Evolutionary conservation across 2,329 filamentous ascomycete species (phyloP).

Genomic region (Penicillium sp.): DNA sequence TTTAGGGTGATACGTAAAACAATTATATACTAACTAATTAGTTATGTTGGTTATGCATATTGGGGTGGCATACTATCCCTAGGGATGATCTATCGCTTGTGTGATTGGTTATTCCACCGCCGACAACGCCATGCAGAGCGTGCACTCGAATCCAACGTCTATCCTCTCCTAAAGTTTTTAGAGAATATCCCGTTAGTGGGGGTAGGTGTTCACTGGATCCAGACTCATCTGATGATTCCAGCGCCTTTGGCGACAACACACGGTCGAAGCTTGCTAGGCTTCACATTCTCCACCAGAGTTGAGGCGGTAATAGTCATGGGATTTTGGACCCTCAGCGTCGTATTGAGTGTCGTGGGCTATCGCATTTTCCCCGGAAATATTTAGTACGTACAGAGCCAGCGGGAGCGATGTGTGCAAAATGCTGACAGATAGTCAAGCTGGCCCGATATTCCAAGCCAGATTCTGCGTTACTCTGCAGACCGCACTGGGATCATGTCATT

Average conservation of each 20-base stretch:
- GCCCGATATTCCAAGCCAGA: constrained; percentile 35
- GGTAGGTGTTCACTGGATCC: constrained; percentile 30
- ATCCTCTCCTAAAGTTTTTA: constrained; percentile 2
- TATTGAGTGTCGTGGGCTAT: constrained; percentile 48
- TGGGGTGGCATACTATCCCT: constrained; percentile 39
- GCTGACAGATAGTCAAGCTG: constrained; percentile 24
- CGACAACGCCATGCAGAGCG: constrained; percentile 5
- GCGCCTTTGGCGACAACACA: constrained; percentile 42
- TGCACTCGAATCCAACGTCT: background rate
- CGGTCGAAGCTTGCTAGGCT: constrained; percentile 43
- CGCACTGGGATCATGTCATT: constrained; percentile 64
- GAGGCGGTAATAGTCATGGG: constrained; percentile 46
- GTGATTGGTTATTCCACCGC: constrained; percentile 18
- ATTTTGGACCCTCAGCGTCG: constrained; percentile 47
- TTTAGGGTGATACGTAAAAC: background rate
- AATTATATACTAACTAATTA: background rate
- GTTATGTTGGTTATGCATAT: constrained; percentile 37
- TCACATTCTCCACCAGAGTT: constrained; percentile 49
- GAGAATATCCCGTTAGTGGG: background rate
- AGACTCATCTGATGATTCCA: constrained; percentile 44
- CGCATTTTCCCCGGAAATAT: constrained; percentile 47
- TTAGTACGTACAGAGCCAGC: constrained; percentile 38
- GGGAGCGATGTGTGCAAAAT: background rate
- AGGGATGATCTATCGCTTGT: constrained; percentile 35
- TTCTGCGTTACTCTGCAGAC: constrained; percentile 59